Evolutionary conservation across 2,329 filamentous ascomycete genomes (phyloP), one percentile per base, ranked within the genome.

Genomic region (Xylariales sp.): DNA sequence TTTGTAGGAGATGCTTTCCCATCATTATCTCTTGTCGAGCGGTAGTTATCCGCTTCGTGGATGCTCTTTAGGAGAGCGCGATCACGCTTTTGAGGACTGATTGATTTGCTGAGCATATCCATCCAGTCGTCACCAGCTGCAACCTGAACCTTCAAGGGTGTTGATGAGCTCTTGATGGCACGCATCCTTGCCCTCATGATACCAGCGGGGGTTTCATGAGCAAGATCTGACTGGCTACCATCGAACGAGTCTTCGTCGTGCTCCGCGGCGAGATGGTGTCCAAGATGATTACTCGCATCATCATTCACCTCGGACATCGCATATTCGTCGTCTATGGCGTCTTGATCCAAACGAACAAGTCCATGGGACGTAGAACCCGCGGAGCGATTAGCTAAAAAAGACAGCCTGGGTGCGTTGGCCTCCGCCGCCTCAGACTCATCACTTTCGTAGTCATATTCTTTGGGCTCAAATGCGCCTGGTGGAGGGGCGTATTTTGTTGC

Each of bases 321-420:
- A 87, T 93, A 93, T 88, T 92, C 91, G 78, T 90, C 86, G 80
- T 90, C 91, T 81, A 90, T 87, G 74, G 88, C 86, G 80, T 90
- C 88, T 78, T 91, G 90, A 74, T 89, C 86, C 71, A 88, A 81
- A 81, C 83, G 82, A 79, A 87, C 83, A 79, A 86, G 82, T 72
- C 86, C 84, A 75, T 86, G 86, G 81, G 86, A 89, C 83, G 86
- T 85, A 81, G 90, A 91, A 91, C 91, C 92, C 89, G 90, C 91
- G 89, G 91, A 94, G 90, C 92, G 90, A 85, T 90, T 87, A 88
- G 90, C 93, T 92, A 94, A 94, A 95, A 96, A 95, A 94, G 92
- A 93, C 87, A 89, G 85, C 74, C 81, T 80, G 32, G 70, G 46
- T 59, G 75, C 80, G 70, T 79, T 81, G 67, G 78, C 77, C 69